Evolutionary conservation across 352 stramenopile genomes (phyloP), one percentile per base, ranked within the genome.

Genomic region (Pythium dissimile): DNA sequence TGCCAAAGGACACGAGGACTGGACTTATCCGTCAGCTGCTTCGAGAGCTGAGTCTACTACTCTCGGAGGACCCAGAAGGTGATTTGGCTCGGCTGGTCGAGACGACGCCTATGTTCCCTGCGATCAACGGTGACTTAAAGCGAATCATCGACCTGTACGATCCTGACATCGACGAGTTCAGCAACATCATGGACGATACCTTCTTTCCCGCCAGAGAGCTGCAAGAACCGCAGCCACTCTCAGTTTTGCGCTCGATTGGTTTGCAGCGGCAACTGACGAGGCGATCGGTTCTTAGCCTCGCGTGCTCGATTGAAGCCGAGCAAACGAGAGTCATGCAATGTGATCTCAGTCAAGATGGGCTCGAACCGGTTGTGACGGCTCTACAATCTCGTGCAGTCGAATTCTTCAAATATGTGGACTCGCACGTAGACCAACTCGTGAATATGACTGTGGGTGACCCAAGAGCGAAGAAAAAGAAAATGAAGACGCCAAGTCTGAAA

Each of bases 351-450:
- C 41, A 61, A 6, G 51, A 61, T 28, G 42, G 58, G 10, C 30
- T 41, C 1, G 26, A 47, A 11, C 43, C 67, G 28, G 68, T 62
- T 34, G 59, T 41, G 15, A 28, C 59, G 0, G 57, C 69, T 39
- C 46, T 89, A 38, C 70, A 60, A 18, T 52, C 43, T 3, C 75
- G 77, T 37, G 71, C 80, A 0, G 48, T 62, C 1, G 76, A 77
- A 30, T 78, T 90, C 52, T 78, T 88, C 26, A 77, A 81, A 39
- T 88, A 90, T 39, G 43, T 90, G n/a, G 76, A 90, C 54, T 37
- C 65, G 2, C 73, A 86, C 28, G 77, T 88, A 38, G 71, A 77
- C 10, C 70, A 84, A 50, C 54, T 90, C 16, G 57, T 79, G 37
- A 77, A 62, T 3, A 34, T 64, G 24, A 42, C 46, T 43, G n/a